These are phyloP conservation scores for Yamadazyma takamatsuzukensis DNA, from an alignment of 805 yeast genomes.

Conservation along the genomic window DNA sequence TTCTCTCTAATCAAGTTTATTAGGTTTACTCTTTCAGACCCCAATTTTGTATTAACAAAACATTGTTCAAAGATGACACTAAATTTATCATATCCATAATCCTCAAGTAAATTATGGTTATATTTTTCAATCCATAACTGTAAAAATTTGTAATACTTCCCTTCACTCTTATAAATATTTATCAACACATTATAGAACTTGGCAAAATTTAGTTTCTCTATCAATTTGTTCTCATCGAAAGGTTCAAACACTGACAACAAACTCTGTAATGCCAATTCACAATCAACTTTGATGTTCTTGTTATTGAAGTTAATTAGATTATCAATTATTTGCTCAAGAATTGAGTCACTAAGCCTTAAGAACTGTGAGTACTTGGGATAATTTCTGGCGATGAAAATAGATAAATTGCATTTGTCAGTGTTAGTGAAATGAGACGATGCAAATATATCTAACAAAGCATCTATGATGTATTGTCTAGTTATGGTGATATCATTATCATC, in stretches of 20 bases:
- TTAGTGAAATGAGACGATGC: conserved; percentile 29
- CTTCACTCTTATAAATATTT: conserved; percentile 52
- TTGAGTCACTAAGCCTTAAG: conserved; percentile 62
- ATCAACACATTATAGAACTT: conserved; percentile 58
- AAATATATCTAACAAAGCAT: conserved; percentile 61
- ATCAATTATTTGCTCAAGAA: conserved; percentile 45
- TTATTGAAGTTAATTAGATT: conserved; percentile 44
- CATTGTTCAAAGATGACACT: conserved; percentile 25
- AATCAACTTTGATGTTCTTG: conserved; percentile 44
- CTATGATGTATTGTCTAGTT: conserved; percentile 74
- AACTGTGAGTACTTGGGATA: conserved; percentile 85
- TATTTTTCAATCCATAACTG: conserved; percentile 45
- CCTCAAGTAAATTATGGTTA: conserved; percentile 11
- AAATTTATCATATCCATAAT: conserved; percentile 12
- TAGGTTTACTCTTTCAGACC: conserved; percentile 22
- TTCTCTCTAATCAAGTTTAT: conserved; percentile 19
- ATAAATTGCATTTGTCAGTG: conserved; percentile 33
- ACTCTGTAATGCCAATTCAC: conserved; percentile 74
- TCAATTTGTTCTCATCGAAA: conserved; percentile 43
- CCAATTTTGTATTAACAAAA: conserved; percentile 14
- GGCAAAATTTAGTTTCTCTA: conserved; percentile 50
- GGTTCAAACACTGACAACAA: conserved; percentile 67
- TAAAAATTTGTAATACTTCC: conserved; percentile 49
- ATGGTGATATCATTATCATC: conserved; percentile 49
- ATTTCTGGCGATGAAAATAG: conserved; percentile 75